A percentile compares a stretch with the other conserved stretches of the same genome.
phyloP scores from a whole-genome alignment of 2,329 filamentous ascomycete species.

The Fusarium sp. region DNA sequence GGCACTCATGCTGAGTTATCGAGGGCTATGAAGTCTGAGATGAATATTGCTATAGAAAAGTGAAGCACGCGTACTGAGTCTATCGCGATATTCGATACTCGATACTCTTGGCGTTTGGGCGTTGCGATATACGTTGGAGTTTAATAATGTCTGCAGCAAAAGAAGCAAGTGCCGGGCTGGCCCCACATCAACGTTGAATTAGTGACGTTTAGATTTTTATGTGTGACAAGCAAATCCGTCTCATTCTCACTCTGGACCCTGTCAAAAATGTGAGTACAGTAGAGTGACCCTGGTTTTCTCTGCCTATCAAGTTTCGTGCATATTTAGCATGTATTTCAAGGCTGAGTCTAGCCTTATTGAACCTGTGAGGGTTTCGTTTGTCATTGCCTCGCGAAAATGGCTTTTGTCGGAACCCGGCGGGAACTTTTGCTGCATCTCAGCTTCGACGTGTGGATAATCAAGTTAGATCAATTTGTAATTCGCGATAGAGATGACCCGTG shows the following conservation, averaged over 20 bases:
- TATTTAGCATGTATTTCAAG: neutral
- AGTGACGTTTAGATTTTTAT: constrained; percentile 38
- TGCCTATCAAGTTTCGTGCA: constrained; percentile 1
- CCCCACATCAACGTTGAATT: constrained; percentile 26
- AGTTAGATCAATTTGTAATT: neutral
- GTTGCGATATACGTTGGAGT: constrained; percentile 28
- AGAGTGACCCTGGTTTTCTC: neutral
- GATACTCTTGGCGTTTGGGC: constrained; percentile 3
- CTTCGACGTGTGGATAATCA: neutral
- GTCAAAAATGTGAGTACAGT: neutral
- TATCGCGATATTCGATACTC: too few species aligned
- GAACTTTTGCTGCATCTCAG: constrained; percentile 21
- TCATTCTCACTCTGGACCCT: neutral
- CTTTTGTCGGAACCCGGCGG: neutral
- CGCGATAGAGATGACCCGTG: neutral
- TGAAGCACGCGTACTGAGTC: neutral
- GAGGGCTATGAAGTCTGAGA: neutral
- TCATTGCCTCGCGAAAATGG: neutral
- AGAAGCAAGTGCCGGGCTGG: constrained; percentile 24
- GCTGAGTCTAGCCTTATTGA: constrained; percentile 10
- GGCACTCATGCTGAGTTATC: constrained; percentile 36
- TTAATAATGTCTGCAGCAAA: constrained; percentile 4
- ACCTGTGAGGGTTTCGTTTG: neutral
- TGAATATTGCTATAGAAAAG: neutral
- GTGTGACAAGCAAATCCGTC: constrained; percentile 5